These are phyloP conservation scores for Kokia cookei DNA, from an alignment of 441 rosid genomes.

Conservation along the genomic window DNA sequence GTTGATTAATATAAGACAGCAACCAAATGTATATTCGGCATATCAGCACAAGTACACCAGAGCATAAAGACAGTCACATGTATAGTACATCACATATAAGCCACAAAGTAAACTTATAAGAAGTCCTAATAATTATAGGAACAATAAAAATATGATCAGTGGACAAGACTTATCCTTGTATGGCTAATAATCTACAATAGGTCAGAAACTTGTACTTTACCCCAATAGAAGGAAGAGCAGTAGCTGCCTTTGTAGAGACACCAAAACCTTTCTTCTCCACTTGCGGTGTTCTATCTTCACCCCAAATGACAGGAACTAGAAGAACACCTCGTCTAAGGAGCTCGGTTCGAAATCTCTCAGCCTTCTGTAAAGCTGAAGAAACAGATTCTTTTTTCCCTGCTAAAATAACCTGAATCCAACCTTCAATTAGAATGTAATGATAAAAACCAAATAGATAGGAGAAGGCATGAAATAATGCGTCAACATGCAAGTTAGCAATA, in stretches of 20 bases:
- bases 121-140: background rate
- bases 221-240: conserved; percentile 86
- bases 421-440: conserved; percentile 11
- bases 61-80: background rate
- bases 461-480: background rate
- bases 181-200: background rate
- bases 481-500: background rate
- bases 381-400: conserved; percentile 82
- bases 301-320: conserved; percentile 80
- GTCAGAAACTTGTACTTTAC: conserved; percentile 26
- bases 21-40: background rate
- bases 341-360: conserved; percentile 85
- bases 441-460: background rate
- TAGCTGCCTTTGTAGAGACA: conserved; percentile 37
- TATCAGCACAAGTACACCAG: background rate
- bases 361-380: conserved; percentile 59
- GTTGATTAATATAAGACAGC: background rate
- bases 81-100: background rate
- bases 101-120: conserved; percentile 4
- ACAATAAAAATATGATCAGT: background rate
- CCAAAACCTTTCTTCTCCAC: conserved; percentile 87
- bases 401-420: conserved; percentile 60
- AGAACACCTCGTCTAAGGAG: conserved; percentile 85
- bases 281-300: conserved; percentile 50
- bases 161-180: background rate